Evolutionary conservation across 2,329 filamentous ascomycete species (phyloP), one percentile per base, ranked within the genome.

Genomic region (Colletotrichum viniferum): DNA sequence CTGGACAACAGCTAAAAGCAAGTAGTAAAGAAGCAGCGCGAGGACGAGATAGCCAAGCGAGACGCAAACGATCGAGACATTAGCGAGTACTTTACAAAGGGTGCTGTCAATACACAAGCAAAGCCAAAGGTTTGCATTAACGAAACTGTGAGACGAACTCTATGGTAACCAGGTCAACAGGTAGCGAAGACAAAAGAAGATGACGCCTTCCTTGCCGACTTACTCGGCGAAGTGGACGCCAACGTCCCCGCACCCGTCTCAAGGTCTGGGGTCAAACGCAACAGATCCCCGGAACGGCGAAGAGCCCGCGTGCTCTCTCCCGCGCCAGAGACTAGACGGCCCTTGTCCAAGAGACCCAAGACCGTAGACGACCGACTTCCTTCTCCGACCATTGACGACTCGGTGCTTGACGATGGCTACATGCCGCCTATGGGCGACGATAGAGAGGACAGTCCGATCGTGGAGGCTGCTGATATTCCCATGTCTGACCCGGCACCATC

Each of bases 41-140:
- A 98, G 80, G 95, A 98, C 79, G 96, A 98, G 74, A 92, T 94
- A 78, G 93, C 95, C 74, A 94, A 95, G 82, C 92, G 94, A 81
- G 95, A 98, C 79, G 96, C 95, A 83, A 95, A 96, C 78, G 96
- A 97, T 84, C 94, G 94, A 81, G 94, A 96, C 79, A 98, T 99
- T 82, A 96, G 94, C 85, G 96, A 97, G 81, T 99, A 97, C 85
- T 98, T 99, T 83, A 96, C 91, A 79, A 94, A 94, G 79, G 95
- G 95, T 70, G 90, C 91, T 38, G 87, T 88, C 75, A 90, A 90
- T 78, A 84, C 90, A 66, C 93, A 92, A 73, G 88, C 93, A 16
- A 98, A 98, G 83, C 89, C 94, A 21, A 98, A 98, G 90, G 95
- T 96, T 84, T 74, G 84, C 32, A 73, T 69, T 5, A n/a, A 16